Evolutionary conservation across 2,329 filamentous ascomycete species (phyloP).

Genomic region (Exophiala aquamarina): DNA sequence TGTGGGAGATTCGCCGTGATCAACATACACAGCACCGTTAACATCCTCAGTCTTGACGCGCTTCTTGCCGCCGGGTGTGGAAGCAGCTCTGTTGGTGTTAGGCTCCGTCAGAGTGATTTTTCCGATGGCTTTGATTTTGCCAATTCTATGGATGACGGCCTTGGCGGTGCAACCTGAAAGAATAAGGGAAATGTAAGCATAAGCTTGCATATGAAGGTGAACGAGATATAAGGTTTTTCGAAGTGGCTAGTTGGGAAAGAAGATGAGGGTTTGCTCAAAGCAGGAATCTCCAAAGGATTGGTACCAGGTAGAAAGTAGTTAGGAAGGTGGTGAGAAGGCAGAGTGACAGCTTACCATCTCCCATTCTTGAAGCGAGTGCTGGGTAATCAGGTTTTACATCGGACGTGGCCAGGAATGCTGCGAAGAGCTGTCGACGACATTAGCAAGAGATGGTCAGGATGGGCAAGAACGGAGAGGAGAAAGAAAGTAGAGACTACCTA

Average conservation of each 20-base stretch:
- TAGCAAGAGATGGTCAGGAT: not conserved
- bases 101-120: not conserved
- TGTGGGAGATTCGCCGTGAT: not conserved
- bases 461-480: too few species aligned
- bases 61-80: not conserved
- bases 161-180: conserved; percentile 14
- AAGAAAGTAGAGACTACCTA: conserved; percentile 4
- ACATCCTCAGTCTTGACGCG: not conserved
- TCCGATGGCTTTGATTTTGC: conserved; percentile 2
- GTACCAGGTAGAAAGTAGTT: not conserved
- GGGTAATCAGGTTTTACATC: conserved; percentile 8
- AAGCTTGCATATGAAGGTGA: too few species aligned
- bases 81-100: not conserved
- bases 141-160: conserved; percentile 12
- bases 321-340: not conserved
- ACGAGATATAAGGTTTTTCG: too few species aligned
- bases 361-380: conserved; percentile 10
- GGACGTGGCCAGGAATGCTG: conserved; percentile 9
- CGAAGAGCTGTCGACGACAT: conserved; percentile 8
- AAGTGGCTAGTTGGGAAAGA: too few species aligned
- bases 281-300: too few species aligned
- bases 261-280: not conserved
- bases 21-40: too few species aligned
- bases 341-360: conserved; percentile 3
- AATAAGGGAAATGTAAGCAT: not conserved